Evolutionary conservation across 2,329 filamentous ascomycete species (phyloP).

Genomic region (Xylariales sp.): DNA sequence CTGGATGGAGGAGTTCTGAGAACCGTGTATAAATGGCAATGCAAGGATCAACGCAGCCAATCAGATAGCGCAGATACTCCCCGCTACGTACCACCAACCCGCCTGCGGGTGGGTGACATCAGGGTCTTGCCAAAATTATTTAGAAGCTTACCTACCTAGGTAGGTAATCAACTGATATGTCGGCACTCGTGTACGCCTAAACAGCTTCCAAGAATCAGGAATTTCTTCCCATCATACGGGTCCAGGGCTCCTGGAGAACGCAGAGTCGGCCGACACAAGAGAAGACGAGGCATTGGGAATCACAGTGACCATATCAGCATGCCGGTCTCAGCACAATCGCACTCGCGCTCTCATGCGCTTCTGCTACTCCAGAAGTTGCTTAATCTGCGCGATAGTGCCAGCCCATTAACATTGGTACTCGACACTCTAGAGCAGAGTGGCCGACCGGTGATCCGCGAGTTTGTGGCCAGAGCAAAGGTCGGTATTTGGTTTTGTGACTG

Average conservation of each 20-base stretch:
- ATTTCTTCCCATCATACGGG: background rate
- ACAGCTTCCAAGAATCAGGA: background rate
- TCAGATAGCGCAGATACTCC: background rate
- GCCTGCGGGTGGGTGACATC: constrained; percentile 1
- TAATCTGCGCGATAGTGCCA: constrained; percentile 71
- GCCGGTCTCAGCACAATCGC: constrained; percentile 53
- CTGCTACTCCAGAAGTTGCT: constrained; percentile 79
- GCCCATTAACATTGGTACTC: constrained; percentile 80
- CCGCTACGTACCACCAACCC: constrained; percentile 2
- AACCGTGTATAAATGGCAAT: background rate
- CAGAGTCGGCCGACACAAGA: too few species aligned
- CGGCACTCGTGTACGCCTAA: background rate
- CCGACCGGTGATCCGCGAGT: constrained; percentile 65
- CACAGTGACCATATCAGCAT: constrained; percentile 36
- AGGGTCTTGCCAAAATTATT: constrained; percentile 5
- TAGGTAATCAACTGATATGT: too few species aligned
- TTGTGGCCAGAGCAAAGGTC: constrained; percentile 71
- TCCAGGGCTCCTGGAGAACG: background rate
- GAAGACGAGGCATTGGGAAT: too few species aligned
- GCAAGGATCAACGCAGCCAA: background rate
- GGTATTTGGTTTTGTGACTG: constrained; percentile 15
- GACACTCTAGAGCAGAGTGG: constrained; percentile 82
- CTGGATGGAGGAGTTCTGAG: too few species aligned
- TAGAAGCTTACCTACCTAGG: background rate
- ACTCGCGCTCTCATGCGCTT: constrained; percentile 78